Conservation (phyloP, 257 asterid species). For the Solanum neorickii region DNA sequence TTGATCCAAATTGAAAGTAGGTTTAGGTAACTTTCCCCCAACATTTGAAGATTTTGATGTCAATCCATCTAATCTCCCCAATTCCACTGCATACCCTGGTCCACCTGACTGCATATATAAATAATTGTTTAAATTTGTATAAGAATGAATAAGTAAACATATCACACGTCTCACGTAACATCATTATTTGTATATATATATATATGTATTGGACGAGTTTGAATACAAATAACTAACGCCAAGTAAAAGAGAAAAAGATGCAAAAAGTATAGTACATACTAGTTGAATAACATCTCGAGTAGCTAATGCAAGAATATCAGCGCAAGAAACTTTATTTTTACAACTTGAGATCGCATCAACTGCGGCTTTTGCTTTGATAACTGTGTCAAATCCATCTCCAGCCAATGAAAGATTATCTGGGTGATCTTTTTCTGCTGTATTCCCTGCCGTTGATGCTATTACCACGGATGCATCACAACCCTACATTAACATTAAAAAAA, state of each 20-base stretch:
- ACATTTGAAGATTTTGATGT: constrained; percentile 55
- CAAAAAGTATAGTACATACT: constrained; percentile 19
- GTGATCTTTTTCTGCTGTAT: constrained; percentile 70
- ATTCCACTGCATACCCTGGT: constrained; percentile 59
- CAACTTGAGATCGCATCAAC: constrained; percentile 51
- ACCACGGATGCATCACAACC: constrained; percentile 81
- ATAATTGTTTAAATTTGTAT: too few species aligned
- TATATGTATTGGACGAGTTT: too few species aligned
- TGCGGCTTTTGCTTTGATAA: constrained; percentile 72
- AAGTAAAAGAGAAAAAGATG: too few species aligned
- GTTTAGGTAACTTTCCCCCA: constrained; percentile 46
- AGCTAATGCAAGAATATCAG: constrained; percentile 78
- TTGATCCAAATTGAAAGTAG: constrained; percentile 51
- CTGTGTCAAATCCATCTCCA: constrained; percentile 88
- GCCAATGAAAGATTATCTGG: constrained; percentile 75
- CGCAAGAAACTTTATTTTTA: constrained; percentile 69
- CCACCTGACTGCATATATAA: constrained; percentile 47
- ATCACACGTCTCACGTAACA: accelerated
- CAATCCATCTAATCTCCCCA: constrained; percentile 79
- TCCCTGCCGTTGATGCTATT: constrained; percentile 43
- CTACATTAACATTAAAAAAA: constrained; percentile 2
- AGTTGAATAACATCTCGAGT: constrained; percentile 61
- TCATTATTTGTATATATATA: too few species aligned
- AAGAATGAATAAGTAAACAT: accelerated
- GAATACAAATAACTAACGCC: too few species aligned